Evolutionary conservation across 2,329 filamentous ascomycete species (phyloP), one percentile per base, ranked within the genome.

Genomic region (Chrysoporthe cubensis): DNA sequence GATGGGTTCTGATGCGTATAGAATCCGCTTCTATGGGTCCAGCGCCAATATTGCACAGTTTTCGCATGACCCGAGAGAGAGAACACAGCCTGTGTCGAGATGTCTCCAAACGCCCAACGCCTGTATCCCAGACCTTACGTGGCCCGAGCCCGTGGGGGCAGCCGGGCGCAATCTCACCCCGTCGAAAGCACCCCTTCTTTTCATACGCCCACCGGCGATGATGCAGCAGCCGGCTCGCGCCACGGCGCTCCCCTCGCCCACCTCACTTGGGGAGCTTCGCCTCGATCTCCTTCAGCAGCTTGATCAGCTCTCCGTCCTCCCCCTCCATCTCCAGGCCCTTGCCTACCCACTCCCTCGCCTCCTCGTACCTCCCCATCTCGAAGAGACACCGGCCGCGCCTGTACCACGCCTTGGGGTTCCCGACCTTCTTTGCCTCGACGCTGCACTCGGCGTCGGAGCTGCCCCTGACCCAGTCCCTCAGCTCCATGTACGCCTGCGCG

Each of bases 371-470:
- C 1, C 91, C 91, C 96, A 98, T 98, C 87, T 99, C 96, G 72
- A 91, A 80, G 76, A 98, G 80, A 76, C 93, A 96, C 81, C 89
- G 89, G 11, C 92, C 96, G 70, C 92, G 85, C 70, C 96, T 85
- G 90, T 93, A 97, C 93, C 95, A 98, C 0, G 90, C 94, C 87
- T 98, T 98, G 1, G 92, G 89, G 78, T 99, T 98, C 50, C 91
- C 94, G 54, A 90, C 86, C 72, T 89, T 87, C 84, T 95, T 94
- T 71, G 93, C 90, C 83, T 97, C 94, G 56, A 97, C 91, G 77
- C 92, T 96, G 48, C 89, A 87, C 82, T 96, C 91, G 4, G 94
- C 94, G 80, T 99, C 96, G 6, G 93, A 85, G n/a, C 91, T 87
- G 5, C 89, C 96, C 81, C 96, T 93, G 0, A 92, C 86, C 94